These are phyloP conservation scores for Pisolithus thermaeus DNA, from an alignment of 1,284 basidiomycete genomes.

Conservation along the genomic window DNA sequence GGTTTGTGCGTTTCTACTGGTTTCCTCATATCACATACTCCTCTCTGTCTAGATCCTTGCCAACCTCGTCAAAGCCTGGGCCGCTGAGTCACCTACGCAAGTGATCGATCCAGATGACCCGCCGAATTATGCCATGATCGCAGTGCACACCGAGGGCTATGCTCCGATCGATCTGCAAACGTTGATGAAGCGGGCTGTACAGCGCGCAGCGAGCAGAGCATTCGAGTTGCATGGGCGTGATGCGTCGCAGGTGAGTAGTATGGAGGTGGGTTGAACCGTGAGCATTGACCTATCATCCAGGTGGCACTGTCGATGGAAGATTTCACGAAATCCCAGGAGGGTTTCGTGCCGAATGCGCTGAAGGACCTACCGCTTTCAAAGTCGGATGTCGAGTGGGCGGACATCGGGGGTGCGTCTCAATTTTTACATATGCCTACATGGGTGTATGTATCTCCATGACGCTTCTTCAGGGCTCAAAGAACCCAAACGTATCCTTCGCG, in stretches of 20 bases:
- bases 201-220: conserved; percentile 75
- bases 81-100: conserved; percentile 43
- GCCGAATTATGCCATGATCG: conserved; percentile 76
- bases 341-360: conserved; percentile 86
- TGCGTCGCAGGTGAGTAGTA: conserved; percentile 19
- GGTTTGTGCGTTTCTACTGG: conserved; percentile 37
- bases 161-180: conserved; percentile 85
- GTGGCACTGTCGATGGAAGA: conserved; percentile 53
- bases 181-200: conserved; percentile 81
- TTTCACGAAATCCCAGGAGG: conserved; percentile 77
- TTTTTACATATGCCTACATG: not conserved
- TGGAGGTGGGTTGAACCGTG: not conserved
- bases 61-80: conserved; percentile 51
- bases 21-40: not conserved
- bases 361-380: conserved; percentile 88
- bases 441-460: not conserved
- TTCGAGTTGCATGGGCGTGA: conserved; percentile 26
- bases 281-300: conserved; percentile 22
- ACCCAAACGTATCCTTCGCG: conserved; percentile 76
- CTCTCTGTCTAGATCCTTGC: conserved; percentile 54
- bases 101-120: conserved; percentile 40
- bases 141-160: conserved; percentile 91
- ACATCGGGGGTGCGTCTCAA: conserved; percentile 78
- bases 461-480: conserved; percentile 62
- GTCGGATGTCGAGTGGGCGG: conserved; percentile 84